Base-by-base conservation (phyloP, 2,329 filamentous ascomycete genomes). In the Fusarium sp. region DNA sequence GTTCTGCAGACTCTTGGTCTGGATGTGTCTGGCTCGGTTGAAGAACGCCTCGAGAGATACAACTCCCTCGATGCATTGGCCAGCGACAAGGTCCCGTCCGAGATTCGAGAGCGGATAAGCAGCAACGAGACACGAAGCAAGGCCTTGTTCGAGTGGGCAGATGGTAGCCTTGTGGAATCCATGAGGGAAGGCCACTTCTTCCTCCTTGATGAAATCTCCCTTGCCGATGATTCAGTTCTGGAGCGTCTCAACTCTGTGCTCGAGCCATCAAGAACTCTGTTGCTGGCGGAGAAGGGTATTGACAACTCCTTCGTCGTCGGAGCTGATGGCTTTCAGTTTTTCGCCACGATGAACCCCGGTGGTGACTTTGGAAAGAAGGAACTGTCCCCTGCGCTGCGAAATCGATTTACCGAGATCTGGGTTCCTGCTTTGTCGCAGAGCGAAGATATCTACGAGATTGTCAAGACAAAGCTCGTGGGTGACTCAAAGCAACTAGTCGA, bases 341-440 rank as follows among this genome's bases (percentile, higher is more conserved):
- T 99, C 68, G 96, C 96, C 5, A 99, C 96, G 0, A 99, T 99
- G 96, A 99, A 99, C 75, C 96, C 96, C 10, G 97, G 97, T 59
- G 96, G 97, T 53, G 96, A 99, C 80, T 99, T 98, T 81, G 96
- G 96, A 73, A 99, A 99, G 84, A 94, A 96, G 76, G 96, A 99
- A 81, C 88, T 99, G 14, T 99, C 96, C 1, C 96, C 96, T 4
- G 97, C 96, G 16, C 85, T 99, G 68, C 90, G 96, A 53, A 99
- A 99, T 80, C 93, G 96, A 69, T 98, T 99, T 81, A 99, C 96
- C 0, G 96, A 99, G 82, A 98, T 99, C 10, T 99, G 96, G 96
- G 96, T 98, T 1, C 95, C 96, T 2, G 90, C 95, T 1, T 85
- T 98, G 67, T 95, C 94, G 1, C 93, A 96, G 68, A 89, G 91